These are phyloP conservation scores for Cordyceps cicadae DNA, from an alignment of 2,329 filamentous ascomycete genomes.

Conservation along the genomic window DNA sequence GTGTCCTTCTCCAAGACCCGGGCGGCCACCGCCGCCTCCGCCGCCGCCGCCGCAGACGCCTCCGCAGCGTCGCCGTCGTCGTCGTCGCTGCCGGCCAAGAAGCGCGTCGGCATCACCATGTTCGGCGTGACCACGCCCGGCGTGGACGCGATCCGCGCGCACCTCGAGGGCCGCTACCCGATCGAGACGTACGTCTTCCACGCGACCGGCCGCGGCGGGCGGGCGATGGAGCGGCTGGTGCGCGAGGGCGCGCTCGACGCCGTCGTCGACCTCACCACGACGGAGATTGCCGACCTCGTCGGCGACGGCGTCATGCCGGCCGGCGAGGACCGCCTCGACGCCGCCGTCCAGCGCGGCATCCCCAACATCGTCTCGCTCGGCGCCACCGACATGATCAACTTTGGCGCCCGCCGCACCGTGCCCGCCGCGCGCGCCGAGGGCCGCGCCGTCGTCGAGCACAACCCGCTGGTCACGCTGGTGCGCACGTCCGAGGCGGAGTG, in stretches of 20 bases:
- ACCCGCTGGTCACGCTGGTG: slow-evolving; percentile 58
- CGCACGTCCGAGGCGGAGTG: slow-evolving; percentile 53
- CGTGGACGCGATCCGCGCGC: slow-evolving; percentile 44
- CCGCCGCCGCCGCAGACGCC: neutral
- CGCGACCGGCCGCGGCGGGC: slow-evolving; percentile 60
- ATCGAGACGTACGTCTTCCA: slow-evolving; percentile 61
- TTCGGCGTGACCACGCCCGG: slow-evolving; percentile 66
- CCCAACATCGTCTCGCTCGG: slow-evolving; percentile 45
- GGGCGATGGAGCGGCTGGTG: slow-evolving; percentile 59
- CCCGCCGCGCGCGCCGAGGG: slow-evolving; percentile 42
- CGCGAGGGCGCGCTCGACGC: slow-evolving; percentile 51
- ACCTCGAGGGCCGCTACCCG: slow-evolving; percentile 36
- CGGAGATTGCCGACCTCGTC: slow-evolving; percentile 57
- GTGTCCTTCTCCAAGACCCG: slow-evolving; percentile 26
- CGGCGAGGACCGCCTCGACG: slow-evolving; percentile 46
- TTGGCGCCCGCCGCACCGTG: slow-evolving; percentile 47
- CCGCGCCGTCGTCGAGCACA: slow-evolving; percentile 54
- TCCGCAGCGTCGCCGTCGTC: slow-evolving; percentile 15
- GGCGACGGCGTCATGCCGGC: slow-evolving; percentile 57
- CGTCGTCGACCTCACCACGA: slow-evolving; percentile 63
- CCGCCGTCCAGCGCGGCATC: slow-evolving; percentile 47
- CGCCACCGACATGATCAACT: slow-evolving; percentile 55
- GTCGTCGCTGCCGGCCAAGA: slow-evolving; percentile 26
- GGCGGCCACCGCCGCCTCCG: neutral
- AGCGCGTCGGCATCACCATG: slow-evolving; percentile 59